phyloP scores from a whole-genome alignment of 2,329 filamentous ascomycete species.

The Talaromyces sp. region DNA sequence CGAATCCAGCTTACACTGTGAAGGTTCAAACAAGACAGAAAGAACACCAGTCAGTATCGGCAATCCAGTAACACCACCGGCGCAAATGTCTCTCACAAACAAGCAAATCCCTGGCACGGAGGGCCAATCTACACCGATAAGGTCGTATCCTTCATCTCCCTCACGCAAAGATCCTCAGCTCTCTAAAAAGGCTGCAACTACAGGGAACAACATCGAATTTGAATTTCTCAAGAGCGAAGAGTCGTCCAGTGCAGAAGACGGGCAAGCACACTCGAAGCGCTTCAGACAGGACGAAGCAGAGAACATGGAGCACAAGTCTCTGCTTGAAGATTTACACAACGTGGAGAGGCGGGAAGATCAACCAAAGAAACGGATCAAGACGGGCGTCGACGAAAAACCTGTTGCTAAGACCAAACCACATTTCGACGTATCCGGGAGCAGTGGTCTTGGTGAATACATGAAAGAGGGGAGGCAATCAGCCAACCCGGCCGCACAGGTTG shows the following conservation, averaged over 20 bases:
- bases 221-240: constrained; percentile 24
- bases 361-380: constrained; percentile 63
- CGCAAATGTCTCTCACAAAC: neutral
- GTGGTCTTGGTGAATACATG: constrained; percentile 61
- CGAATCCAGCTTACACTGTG: neutral
- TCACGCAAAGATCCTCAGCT: neutral
- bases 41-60: neutral
- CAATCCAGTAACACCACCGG: neutral
- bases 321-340: constrained; percentile 73
- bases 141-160: neutral
- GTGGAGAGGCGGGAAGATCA: constrained; percentile 60
- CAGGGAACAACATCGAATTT: constrained; percentile 17
- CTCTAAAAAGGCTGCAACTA: neutral
- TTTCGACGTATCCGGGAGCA: constrained; percentile 47
- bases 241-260: constrained; percentile 19
- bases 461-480: constrained; percentile 51
- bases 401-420: constrained; percentile 38
- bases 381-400: constrained; percentile 42
- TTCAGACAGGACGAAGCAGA: constrained; percentile 16
- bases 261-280: constrained; percentile 20
- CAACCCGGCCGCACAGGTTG: constrained; percentile 40
- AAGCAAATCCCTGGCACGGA: neutral
- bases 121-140: neutral
- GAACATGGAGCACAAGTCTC: neutral
- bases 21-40: constrained; percentile 4